phyloP scores from a whole-genome alignment of 2,329 filamentous ascomycete species.

The Botryotinia calthae region DNA sequence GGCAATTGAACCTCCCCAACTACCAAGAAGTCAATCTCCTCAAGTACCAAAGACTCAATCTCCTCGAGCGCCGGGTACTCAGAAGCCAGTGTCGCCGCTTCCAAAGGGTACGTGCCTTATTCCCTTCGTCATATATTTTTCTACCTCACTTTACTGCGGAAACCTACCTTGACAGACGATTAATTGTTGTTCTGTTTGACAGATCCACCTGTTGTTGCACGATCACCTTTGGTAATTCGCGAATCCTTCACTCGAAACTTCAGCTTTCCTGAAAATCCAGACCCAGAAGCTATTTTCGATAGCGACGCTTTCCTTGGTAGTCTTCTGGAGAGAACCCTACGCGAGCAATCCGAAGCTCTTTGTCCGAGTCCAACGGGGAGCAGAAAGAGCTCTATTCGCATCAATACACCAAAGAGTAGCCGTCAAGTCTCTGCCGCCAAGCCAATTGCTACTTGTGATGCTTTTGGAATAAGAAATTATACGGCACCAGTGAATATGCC shows the following conservation, averaged over 20 bases:
- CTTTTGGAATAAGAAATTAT: not conserved
- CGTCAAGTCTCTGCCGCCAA: not conserved
- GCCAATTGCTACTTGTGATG: not conserved
- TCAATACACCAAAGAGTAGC: conserved; percentile 9
- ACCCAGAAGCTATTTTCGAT: not conserved
- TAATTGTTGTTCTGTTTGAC: not conserved
- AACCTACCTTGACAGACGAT: not conserved
- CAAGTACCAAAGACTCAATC: not conserved
- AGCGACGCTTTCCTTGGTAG: conserved; percentile 26
- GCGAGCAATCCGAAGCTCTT: conserved; percentile 30
- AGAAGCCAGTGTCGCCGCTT: conserved; percentile 3
- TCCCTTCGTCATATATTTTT: not conserved
- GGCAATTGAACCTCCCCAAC: not conserved
- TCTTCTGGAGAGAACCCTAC: conserved; percentile 32
- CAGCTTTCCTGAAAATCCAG: conserved; percentile 2
- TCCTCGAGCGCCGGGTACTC: conserved; percentile 9
- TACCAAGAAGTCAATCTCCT: not conserved
- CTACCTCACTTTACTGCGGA: not conserved
- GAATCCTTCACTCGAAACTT: conserved; percentile 9
- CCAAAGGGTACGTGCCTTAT: conserved; percentile 3
- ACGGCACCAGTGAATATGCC: not conserved
- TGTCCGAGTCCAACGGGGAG: conserved; percentile 22
- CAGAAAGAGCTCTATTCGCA: conserved; percentile 8
- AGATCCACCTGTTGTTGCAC: conserved; percentile 1
- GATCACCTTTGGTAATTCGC: conserved; percentile 5